Percentiles rank a stretch among this genome's conserved stretches.
These are phyloP conservation scores for Dothidotthia symphoricarpi DNA, from an alignment of 2,329 filamentous ascomycete genomes.

Conservation along the genomic window DNA sequence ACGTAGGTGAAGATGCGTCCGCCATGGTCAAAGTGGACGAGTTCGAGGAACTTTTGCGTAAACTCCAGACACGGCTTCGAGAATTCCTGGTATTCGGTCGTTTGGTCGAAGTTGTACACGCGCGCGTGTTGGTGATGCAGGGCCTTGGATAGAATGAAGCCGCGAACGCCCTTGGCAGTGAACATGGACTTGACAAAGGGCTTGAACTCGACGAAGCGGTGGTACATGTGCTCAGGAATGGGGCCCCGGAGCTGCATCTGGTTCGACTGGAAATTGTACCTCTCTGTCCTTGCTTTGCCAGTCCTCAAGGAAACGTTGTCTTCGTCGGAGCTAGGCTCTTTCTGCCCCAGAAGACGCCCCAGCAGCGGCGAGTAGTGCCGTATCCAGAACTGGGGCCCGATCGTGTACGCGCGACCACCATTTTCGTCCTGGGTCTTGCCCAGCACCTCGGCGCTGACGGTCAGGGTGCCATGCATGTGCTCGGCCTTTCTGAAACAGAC, in stretches of 20 bases:
- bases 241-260: constrained; percentile 86
- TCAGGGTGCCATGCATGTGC: constrained; percentile 68
- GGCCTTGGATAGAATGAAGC: constrained; percentile 76
- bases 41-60: constrained; percentile 75
- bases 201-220: constrained; percentile 89
- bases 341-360: constrained; percentile 69
- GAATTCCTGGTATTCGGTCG: constrained; percentile 71
- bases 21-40: constrained; percentile 82
- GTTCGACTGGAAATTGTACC: constrained; percentile 90
- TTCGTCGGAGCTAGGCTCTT: constrained; percentile 50
- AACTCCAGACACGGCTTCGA: constrained; percentile 66
- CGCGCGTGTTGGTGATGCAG: constrained; percentile 86
- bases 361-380: constrained; percentile 89
- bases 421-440: constrained; percentile 67
- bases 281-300: constrained; percentile 54
- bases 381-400: constrained; percentile 73
- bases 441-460: constrained; percentile 73
- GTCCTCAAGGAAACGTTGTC: constrained; percentile 41
- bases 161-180: constrained; percentile 70
- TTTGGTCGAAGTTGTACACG: constrained; percentile 82
- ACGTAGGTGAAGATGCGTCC: constrained; percentile 90
- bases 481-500: constrained; percentile 60
- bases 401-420: constrained; percentile 70
- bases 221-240: constrained; percentile 76
- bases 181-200: constrained; percentile 91